These are phyloP conservation scores for Paspalum notatum DNA, from an alignment of 176 grass and related monocot species.

Conservation along the genomic window DNA sequence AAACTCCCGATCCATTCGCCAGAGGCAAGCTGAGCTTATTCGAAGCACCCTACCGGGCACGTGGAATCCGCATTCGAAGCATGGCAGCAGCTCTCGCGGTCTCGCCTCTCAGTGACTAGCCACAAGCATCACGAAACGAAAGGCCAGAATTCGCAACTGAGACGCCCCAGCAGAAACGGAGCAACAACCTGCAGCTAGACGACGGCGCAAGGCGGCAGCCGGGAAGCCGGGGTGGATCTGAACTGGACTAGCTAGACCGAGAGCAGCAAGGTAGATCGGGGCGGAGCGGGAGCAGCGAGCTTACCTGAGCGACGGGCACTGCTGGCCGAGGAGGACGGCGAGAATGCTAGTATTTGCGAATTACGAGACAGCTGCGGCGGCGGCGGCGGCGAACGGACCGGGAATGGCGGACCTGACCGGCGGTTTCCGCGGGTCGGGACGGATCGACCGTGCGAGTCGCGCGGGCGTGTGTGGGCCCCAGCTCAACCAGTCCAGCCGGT, in stretches of 20 bases:
- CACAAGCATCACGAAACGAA: neutral
- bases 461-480: neutral
- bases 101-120: too few species aligned
- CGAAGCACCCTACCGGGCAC: neutral
- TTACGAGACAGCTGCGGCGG: neutral
- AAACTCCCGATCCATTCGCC: neutral
- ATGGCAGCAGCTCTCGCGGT: neutral
- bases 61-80: neutral
- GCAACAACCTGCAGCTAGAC: neutral
- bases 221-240: conserved; percentile 26
- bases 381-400: neutral
- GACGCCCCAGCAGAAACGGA: neutral
- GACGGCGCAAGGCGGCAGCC: neutral
- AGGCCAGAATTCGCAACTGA: neutral
- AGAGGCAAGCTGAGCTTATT: neutral
- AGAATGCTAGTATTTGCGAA: neutral
- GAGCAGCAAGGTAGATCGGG: conserved; percentile 1
- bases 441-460: neutral
- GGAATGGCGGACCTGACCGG: neutral
- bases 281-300: neutral
- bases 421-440: neutral
- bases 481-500: neutral
- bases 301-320: conserved; percentile 1
- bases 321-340: neutral
- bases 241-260: neutral